Percentiles rank a stretch among this genome's conserved stretches.
Conservation (phyloP, 805 yeast species). For the Lipomyces sp. region DNA sequence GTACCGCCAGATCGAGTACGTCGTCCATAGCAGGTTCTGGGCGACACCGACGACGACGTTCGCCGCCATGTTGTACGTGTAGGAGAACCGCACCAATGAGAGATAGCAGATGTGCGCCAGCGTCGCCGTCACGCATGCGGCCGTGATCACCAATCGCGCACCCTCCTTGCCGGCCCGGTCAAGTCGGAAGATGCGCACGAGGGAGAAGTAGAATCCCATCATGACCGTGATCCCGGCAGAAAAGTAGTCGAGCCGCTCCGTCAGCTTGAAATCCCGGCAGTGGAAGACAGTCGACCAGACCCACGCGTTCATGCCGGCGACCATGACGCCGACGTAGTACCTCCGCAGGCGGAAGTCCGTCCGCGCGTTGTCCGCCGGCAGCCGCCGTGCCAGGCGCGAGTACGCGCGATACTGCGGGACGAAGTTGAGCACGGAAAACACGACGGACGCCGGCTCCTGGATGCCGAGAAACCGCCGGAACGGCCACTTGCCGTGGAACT, state of each 20-base stretch:
- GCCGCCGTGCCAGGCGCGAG: constrained; percentile 21
- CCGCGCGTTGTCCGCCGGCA: constrained; percentile 21
- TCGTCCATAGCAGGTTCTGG: constrained; percentile 61
- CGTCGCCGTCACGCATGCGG: constrained; percentile 51
- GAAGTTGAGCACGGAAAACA: constrained; percentile 72
- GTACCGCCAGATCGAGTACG: constrained; percentile 35
- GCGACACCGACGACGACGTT: constrained; percentile 73
- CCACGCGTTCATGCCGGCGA: constrained; percentile 85
- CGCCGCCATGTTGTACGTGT: constrained; percentile 90
- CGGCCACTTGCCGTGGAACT: constrained; percentile 99
- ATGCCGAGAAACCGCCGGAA: constrained; percentile 70
- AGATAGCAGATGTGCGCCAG: constrained; percentile 63
- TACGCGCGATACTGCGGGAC: constrained; percentile 54
- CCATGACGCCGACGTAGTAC: constrained; percentile 49
- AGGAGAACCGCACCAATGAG: constrained; percentile 69
- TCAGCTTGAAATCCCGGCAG: constrained; percentile 69
- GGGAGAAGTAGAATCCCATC: constrained; percentile 69
- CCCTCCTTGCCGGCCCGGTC: constrained; percentile 41
- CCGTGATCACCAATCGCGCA: constrained; percentile 41
- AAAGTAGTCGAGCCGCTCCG: constrained; percentile 87
- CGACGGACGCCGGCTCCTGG: constrained; percentile 78
- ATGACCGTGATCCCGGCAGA: constrained; percentile 89
- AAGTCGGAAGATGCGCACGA: constrained; percentile 57
- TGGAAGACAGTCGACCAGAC: constrained; percentile 80
- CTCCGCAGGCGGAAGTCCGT: constrained; percentile 29